Base-by-base conservation (phyloP, 1,284 basidiomycete species). In the Pseudozyma pruni region DNA sequence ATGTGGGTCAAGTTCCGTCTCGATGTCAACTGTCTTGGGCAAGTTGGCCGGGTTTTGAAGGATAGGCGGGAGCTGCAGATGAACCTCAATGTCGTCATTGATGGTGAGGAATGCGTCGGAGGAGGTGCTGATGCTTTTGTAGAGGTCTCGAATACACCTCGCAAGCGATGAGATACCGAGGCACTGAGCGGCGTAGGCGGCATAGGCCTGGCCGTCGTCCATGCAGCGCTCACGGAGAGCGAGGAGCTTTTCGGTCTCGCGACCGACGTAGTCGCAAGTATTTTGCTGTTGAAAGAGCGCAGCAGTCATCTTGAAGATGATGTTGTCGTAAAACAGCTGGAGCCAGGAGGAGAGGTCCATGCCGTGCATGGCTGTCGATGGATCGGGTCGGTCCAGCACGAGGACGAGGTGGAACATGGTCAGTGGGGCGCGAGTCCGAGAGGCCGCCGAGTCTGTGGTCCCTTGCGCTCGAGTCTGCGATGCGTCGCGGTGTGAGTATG, bases 291-390 rank as follows among this genome's bases (percentile, higher is more conserved):
- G 71, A 35, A 72, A 80, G 19, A 82, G 74, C 16, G 79, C 75
- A 8, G 79, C 75, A 1, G 80, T 80, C 64, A 81, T 71, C 48
- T 82, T 82, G 70, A 81, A 82, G 27, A 76, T 63, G 17, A 82
- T 70, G 41, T 78, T 76, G 55, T 78, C 76, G 61, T 82, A 81
- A 34, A 69, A 81, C 27, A 81, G 55, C 32, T 76, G 70, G 9
- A 76, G 57, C 76, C 72, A 76, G 1, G 72, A 59, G 16, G 66
- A 62, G 3, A 67, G 44, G 39, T 81, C 76, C 48, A 80, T 60
- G 10, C 50, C 52, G 3, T 66, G 47, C 43, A 72, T 54, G 13
- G 64, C 45, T 2, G 73, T 47, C 0, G 74, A 69, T n/a, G 79
- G 73, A 31, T 81, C 78, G 9, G 79, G 73, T 19, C 74, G 66